phyloP scores from a whole-genome alignment of 129 eudicot genomes.

The Helichrysum umbraculigerum region DNA sequence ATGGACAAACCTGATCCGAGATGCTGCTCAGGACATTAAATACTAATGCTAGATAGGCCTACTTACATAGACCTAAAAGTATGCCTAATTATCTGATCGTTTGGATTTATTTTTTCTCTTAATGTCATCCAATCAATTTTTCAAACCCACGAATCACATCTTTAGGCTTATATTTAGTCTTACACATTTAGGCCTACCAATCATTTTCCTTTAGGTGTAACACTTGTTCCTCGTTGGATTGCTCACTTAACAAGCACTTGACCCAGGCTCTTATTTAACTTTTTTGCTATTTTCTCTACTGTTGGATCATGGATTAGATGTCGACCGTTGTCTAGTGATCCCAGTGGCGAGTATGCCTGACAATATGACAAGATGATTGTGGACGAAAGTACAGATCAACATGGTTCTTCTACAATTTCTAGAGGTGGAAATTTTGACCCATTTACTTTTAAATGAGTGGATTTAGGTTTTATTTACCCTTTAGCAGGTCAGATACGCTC shows the following conservation, averaged over 20 bases:
- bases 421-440: not conserved
- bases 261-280: slow-evolving; percentile 68
- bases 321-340: slow-evolving; percentile 58
- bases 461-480: not conserved
- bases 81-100: too few relatives aligned
- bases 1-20: slow-evolving; percentile 41
- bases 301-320: slow-evolving; percentile 63
- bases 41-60: too few relatives aligned
- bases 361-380: not conserved
- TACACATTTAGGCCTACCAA: too few relatives aligned
- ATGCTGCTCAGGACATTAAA: slow-evolving; percentile 50
- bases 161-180: too few relatives aligned
- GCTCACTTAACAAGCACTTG: slow-evolving; percentile 82
- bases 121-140: too few relatives aligned
- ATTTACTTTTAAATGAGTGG: not conserved
- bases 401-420: not conserved
- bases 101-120: too few relatives aligned
- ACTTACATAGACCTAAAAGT: too few relatives aligned
- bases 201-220: slow-evolving; percentile 73
- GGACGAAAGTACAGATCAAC: not conserved
- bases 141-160: too few relatives aligned
- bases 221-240: slow-evolving; percentile 77
- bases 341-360: slow-evolving; percentile 73
- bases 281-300: slow-evolving; percentile 57
- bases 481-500: not conserved